These are phyloP conservation scores for Colletotrichum horii DNA, from an alignment of 2,329 filamentous ascomycete species.

Conservation along the genomic window DNA sequence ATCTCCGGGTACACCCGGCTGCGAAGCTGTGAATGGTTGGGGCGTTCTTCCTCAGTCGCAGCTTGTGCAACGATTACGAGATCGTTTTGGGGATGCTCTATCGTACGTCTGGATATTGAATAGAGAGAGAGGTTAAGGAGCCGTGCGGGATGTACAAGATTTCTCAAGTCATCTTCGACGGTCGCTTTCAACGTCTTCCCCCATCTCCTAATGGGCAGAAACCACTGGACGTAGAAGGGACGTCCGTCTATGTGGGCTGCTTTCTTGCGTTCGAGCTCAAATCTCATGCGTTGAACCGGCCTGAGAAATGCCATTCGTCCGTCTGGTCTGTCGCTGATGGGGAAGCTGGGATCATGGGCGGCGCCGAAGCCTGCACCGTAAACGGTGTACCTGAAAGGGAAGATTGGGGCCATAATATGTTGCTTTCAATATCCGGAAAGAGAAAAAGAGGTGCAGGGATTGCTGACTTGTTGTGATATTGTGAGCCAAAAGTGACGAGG, in stretches of 20 bases:
- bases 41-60: background rate
- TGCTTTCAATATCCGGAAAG: background rate
- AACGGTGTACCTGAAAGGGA: background rate
- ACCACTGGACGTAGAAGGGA: background rate
- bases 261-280: background rate
- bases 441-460: background rate
- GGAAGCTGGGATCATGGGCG: background rate
- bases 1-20: background rate
- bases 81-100: background rate
- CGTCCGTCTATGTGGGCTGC: background rate
- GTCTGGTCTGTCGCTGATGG: background rate
- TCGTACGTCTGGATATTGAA: background rate
- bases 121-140: background rate
- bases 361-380: background rate
- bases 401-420: background rate
- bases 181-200: background rate
- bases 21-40: background rate
- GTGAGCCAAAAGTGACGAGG: background rate
- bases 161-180: background rate
- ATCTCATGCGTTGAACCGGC: fast-evolving
- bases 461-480: background rate
- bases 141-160: background rate
- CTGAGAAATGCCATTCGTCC: background rate
- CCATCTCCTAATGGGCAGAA: background rate
- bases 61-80: background rate